phyloP scores from a whole-genome alignment of 768 basidiomycete species.

The Termitomyces heimii region DNA sequence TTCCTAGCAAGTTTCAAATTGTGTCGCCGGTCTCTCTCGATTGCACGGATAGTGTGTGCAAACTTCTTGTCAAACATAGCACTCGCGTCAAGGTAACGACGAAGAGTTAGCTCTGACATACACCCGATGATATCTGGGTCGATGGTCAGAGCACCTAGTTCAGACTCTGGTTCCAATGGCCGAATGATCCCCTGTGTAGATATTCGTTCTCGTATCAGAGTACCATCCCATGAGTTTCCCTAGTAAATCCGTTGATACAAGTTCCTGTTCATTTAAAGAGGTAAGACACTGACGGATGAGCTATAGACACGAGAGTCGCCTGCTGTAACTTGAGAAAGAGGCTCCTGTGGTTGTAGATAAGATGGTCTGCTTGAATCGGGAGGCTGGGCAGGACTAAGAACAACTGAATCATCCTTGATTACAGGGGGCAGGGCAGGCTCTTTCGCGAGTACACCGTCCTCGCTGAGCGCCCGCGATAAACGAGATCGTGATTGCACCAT shows the following conservation, averaged over 20 bases:
- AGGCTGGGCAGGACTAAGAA: slow-evolving; percentile 27
- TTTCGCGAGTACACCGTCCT: neutral
- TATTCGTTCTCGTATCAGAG: slow-evolving; percentile 91
- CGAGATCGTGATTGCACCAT: slow-evolving; percentile 11
- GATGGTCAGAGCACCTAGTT: slow-evolving; percentile 62
- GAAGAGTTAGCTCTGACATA: slow-evolving; percentile 67
- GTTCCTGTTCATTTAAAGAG: neutral
- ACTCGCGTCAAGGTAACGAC: slow-evolving; percentile 69
- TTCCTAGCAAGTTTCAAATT: slow-evolving; percentile 60
- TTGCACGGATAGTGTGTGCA: slow-evolving; percentile 40
- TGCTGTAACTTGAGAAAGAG: slow-evolving; percentile 39
- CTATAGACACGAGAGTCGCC: slow-evolving; percentile 60
- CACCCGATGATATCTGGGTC: slow-evolving; percentile 63
- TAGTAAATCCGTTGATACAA: slow-evolving; percentile 12
- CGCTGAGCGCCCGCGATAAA: slow-evolving; percentile 1
- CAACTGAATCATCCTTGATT: slow-evolving; percentile 2
- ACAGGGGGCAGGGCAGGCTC: neutral
- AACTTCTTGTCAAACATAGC: slow-evolving; percentile 65
- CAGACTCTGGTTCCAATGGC: slow-evolving; percentile 64
- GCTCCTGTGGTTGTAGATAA: slow-evolving; percentile 13
- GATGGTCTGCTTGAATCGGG: slow-evolving; percentile 22
- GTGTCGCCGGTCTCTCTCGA: slow-evolving; percentile 63
- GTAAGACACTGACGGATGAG: slow-evolving; percentile 33
- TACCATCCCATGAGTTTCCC: slow-evolving; percentile 36
- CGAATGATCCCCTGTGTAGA: slow-evolving; percentile 80